phyloP scores from a whole-genome alignment of 2,329 filamentous ascomycete genomes.

The Periconia macrospinosa region DNA sequence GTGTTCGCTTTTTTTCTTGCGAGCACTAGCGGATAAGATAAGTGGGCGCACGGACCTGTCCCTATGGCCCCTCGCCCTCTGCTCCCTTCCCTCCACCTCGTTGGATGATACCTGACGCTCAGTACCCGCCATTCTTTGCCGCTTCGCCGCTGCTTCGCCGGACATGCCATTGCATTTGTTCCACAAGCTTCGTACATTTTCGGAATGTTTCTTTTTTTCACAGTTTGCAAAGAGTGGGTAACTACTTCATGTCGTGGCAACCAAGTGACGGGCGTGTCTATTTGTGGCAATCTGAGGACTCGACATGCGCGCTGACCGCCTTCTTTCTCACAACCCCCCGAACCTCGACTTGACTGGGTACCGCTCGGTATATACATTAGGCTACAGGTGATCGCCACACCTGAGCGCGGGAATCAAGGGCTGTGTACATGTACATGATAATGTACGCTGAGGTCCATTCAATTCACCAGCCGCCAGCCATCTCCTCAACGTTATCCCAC shows the following conservation, averaged over 20 bases:
- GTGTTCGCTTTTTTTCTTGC: conserved; percentile 10
- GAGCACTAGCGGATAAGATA: conserved; percentile 20
- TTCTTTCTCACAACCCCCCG: conserved; percentile 7
- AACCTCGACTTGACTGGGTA: conserved; percentile 9
- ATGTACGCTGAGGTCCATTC: not conserved
- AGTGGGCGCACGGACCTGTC: conserved; percentile 11
- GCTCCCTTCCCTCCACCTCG: not conserved
- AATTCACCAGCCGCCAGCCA: not conserved
- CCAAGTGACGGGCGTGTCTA: conserved; percentile 4
- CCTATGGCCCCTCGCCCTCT: conserved; percentile 10
- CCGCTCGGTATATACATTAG: not conserved
- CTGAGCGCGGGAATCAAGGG: no score
- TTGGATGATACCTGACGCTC: no score
- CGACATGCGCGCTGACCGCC: conserved; percentile 23
- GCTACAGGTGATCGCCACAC: not conserved
- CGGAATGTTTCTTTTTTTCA: not conserved
- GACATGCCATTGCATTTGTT: not conserved
- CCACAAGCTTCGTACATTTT: not conserved
- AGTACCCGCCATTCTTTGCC: not conserved
- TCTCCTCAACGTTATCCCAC: not conserved
- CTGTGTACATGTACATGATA: no score
- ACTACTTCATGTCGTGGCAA: not conserved
- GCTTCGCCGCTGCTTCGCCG: no score
- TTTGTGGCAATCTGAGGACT: conserved; percentile 23
- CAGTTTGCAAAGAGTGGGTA: not conserved